These are phyloP conservation scores for Yarrowia bubula DNA, from an alignment of 805 yeast genomes.

Conservation along the genomic window DNA sequence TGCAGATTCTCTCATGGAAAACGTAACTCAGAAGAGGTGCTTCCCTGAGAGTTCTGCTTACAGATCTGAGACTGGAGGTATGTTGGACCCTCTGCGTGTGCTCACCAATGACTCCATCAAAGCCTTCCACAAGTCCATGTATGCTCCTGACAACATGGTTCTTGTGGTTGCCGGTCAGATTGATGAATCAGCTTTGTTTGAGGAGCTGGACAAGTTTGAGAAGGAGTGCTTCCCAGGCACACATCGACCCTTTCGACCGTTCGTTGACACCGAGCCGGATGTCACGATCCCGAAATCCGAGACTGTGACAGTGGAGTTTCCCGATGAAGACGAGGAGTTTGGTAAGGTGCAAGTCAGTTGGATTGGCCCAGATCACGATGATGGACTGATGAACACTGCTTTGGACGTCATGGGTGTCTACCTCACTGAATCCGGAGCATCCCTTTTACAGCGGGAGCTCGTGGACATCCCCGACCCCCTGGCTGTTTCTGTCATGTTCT, in stretches of 20 bases:
- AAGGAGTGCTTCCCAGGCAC: constrained; percentile 44
- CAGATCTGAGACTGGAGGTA: constrained; percentile 91
- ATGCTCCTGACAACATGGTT: constrained; percentile 81
- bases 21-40: constrained; percentile 44
- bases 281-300: constrained; percentile 44
- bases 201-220: constrained; percentile 62
- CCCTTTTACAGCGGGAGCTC: constrained; percentile 65
- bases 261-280: constrained; percentile 60
- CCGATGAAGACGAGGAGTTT: constrained; percentile 82
- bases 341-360: constrained; percentile 75
- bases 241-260: constrained; percentile 59
- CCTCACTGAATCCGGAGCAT: constrained; percentile 72
- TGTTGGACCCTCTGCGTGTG: constrained; percentile 69
- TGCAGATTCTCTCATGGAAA: constrained; percentile 62
- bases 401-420: constrained; percentile 69
- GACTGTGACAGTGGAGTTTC: constrained; percentile 64
- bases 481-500: constrained; percentile 66
- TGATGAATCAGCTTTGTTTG: constrained; percentile 68
- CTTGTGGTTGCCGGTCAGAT: constrained; percentile 82
- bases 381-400: constrained; percentile 59
- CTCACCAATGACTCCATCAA: constrained; percentile 72
- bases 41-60: constrained; percentile 67
- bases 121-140: constrained; percentile 65
- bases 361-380: constrained; percentile 70
- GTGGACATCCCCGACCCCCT: constrained; percentile 81